Percentiles rank a stretch among this genome's conserved stretches.
Conservation (phyloP, 208 protist genomes). For the Borovskyia barvae region DNA sequence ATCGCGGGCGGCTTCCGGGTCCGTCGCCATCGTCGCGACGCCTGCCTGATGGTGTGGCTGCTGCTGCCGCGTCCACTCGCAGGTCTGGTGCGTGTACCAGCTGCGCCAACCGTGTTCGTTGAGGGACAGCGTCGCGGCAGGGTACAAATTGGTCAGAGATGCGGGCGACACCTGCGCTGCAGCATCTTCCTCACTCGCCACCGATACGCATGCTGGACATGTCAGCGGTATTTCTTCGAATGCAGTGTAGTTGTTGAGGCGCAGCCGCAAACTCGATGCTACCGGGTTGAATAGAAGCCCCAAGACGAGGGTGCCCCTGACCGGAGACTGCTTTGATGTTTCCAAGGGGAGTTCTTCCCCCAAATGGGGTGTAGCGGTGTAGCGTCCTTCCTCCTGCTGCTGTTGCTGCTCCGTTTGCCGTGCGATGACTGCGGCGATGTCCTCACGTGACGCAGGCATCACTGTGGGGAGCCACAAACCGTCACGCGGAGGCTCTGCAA, state of each 20-base stretch:
- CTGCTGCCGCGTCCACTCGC: slow-evolving; percentile 4
- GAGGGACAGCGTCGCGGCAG: slow-evolving; percentile 21
- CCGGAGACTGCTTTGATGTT: background rate
- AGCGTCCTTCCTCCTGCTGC: background rate
- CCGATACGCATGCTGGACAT: background rate
- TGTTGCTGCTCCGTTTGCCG: background rate
- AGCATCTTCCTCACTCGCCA: background rate
- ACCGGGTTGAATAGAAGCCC: slow-evolving; percentile 14
- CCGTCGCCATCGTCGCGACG: background rate
- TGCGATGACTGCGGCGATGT: slow-evolving; percentile 1
- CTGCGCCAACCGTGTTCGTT: slow-evolving; percentile 24
- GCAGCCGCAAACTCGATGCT: slow-evolving; percentile 8
- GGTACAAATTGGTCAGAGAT: slow-evolving; percentile 9
- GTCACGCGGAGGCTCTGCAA: no score
- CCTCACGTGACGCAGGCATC: background rate
- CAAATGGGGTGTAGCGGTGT: no score
- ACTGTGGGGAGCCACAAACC: slow-evolving; percentile 4
- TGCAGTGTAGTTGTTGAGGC: slow-evolving; percentile 24
- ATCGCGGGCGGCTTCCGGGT: background rate
- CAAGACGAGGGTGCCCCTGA: slow-evolving; percentile 10
- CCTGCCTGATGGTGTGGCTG: background rate
- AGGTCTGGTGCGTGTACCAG: slow-evolving; percentile 22
- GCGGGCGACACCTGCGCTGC: background rate
- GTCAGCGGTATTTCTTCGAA: slow-evolving; percentile 11
- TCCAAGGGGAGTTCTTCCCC: background rate